Evolutionary conservation across 768 basidiomycete genomes (phyloP).

Genomic region (Phanerochaete carnosa): DNA sequence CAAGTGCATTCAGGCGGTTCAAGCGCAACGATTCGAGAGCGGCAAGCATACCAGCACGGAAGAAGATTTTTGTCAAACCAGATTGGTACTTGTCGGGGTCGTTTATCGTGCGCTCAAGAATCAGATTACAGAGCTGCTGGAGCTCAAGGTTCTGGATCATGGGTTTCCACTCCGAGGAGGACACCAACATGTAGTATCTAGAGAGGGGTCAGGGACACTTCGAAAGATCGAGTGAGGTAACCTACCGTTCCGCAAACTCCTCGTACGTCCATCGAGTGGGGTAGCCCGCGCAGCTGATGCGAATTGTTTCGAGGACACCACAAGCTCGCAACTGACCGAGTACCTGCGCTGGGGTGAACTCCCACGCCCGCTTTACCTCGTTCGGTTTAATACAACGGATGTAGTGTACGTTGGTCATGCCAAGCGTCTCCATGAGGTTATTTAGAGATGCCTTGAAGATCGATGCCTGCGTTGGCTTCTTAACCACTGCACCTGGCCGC

Average conservation of each 20-base stretch:
- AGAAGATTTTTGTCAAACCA: slow-evolving; percentile 98
- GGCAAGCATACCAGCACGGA: slow-evolving; percentile 98
- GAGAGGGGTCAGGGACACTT: not conserved
- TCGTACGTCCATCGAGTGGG: slow-evolving; percentile 98
- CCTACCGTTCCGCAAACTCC: slow-evolving; percentile 95
- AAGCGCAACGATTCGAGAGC: slow-evolving; percentile 89
- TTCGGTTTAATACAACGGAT: slow-evolving; percentile 99
- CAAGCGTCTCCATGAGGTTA: slow-evolving; percentile 94
- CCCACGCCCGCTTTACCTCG: slow-evolving; percentile 95
- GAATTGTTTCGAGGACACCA: slow-evolving; percentile 97
- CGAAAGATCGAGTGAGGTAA: slow-evolving; percentile 2
- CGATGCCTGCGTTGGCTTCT: slow-evolving; percentile 95
- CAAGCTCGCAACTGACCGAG: slow-evolving; percentile 93
- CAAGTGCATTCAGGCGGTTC: slow-evolving; percentile 82
- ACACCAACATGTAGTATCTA: slow-evolving; percentile 96
- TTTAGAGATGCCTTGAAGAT: slow-evolving; percentile 97
- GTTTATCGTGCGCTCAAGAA: slow-evolving; percentile 82
- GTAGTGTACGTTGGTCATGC: slow-evolving; percentile 97
- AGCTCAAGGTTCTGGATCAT: slow-evolving; percentile 83
- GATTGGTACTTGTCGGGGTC: slow-evolving; percentile 97
- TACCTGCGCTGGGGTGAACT: slow-evolving; percentile 93
- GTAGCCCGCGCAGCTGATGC: slow-evolving; percentile 98
- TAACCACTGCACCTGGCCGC: slow-evolving; percentile 65
- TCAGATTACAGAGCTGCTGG: slow-evolving; percentile 74
- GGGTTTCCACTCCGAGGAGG: slow-evolving; percentile 81